Percentiles rank a stretch among this genome's conserved stretches.
Evolutionary conservation across 768 basidiomycete species (phyloP).

Genomic region (Tylopilus sp.): DNA sequence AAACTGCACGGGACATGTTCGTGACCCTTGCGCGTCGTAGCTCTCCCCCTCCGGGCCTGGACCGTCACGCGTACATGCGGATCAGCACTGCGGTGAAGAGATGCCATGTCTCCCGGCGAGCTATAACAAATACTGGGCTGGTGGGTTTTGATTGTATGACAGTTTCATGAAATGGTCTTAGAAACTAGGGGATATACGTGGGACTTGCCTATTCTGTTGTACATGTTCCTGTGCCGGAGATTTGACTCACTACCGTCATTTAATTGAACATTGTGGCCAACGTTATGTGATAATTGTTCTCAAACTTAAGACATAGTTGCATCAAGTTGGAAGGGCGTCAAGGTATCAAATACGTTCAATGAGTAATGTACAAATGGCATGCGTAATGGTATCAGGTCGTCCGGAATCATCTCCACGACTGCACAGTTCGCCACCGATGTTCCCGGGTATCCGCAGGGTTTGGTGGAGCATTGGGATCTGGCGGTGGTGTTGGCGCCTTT

Average conservation of each 20-base stretch:
- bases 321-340: not conserved
- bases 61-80: conserved; percentile 13
- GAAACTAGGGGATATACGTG: conserved; percentile 11
- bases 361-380: conserved; percentile 8
- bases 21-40: conserved; percentile 59
- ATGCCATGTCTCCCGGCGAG: conserved; percentile 63
- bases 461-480: conserved; percentile 11
- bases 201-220: not conserved
- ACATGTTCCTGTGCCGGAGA: not conserved
- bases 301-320: too few species aligned
- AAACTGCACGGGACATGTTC: conserved; percentile 63
- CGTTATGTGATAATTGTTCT: too few species aligned
- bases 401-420: conserved; percentile 31
- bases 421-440: conserved; percentile 37
- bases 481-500: conserved; percentile 46
- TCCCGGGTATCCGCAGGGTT: conserved; percentile 24
- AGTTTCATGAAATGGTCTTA: conserved; percentile 60
- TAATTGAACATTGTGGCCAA: too few species aligned
- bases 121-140: conserved; percentile 41
- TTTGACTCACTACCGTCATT: not conserved
- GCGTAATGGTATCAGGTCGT: conserved; percentile 3
- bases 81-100: conserved; percentile 46
- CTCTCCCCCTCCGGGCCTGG: conserved; percentile 25
- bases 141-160: conserved; percentile 57
- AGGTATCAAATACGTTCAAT: not conserved